Conservation (phyloP, 257 asterid genomes). For the Apocynum venetum region DNA sequence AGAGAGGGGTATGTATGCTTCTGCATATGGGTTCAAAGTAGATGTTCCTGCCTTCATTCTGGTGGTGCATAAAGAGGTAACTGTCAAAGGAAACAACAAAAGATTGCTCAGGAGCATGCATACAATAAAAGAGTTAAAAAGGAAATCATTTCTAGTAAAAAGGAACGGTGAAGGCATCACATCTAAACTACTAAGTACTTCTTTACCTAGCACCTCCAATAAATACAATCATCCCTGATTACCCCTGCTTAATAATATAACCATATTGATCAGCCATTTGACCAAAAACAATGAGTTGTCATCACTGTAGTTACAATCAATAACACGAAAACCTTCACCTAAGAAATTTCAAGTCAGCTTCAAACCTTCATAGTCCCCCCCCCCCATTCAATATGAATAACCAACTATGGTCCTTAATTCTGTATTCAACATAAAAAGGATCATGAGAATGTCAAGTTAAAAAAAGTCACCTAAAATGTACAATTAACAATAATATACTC, state of each 20-base stretch:
- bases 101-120: not conserved
- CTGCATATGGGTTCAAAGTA: slow-evolving; percentile 74
- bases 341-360: not conserved
- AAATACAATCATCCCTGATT: not conserved
- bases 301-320: not conserved
- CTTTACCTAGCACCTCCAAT: not conserved
- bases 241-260: not conserved
- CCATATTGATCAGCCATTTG: not conserved
- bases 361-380: not conserved
- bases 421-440: not conserved
- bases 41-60: slow-evolving; percentile 69
- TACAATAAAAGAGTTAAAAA: not conserved
- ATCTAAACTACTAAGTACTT: not conserved
- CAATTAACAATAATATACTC: too few species aligned
- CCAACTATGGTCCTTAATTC: not conserved
- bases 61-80: slow-evolving; percentile 28
- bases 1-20: slow-evolving; percentile 68
- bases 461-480: not conserved
- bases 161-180: not conserved
- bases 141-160: not conserved
- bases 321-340: not conserved
- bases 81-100: slow-evolving; percentile 10
- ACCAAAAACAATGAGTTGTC: not conserved
- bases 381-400: not conserved
- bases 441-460: not conserved